A percentile compares a stretch with the other conserved stretches of the same genome.
These are phyloP conservation scores for Citrullus colocynthis DNA, from an alignment of 306 rosid genomes.

Conservation along the genomic window DNA sequence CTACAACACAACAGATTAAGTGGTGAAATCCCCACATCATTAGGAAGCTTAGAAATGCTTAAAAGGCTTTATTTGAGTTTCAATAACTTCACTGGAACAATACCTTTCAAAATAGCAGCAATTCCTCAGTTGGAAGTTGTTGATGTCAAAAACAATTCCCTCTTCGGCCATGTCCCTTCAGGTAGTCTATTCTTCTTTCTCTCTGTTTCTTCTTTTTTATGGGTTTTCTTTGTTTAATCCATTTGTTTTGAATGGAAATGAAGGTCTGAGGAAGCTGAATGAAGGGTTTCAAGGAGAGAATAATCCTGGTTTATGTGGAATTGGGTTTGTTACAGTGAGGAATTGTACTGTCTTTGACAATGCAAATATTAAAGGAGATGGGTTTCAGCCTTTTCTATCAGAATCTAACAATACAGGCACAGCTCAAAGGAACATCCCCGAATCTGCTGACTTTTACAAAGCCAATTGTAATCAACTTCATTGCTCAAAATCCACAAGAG, in stretches of 20 bases:
- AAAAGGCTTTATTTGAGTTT: conserved; percentile 71
- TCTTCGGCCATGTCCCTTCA: conserved; percentile 57
- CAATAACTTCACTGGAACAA: conserved; percentile 44
- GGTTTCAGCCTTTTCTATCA: conserved; percentile 15
- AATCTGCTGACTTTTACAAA: conserved; percentile 29
- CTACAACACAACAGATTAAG: conserved; percentile 54
- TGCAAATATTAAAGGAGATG: conserved; percentile 16
- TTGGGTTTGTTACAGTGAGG: conserved; percentile 43
- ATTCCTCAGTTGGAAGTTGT: conserved; percentile 32
- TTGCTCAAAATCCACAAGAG: conserved; percentile 36
- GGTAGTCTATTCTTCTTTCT: conserved; percentile 32
- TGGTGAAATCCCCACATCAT: conserved; percentile 54
- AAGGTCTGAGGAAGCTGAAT: conserved; percentile 47
- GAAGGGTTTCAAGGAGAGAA: conserved; percentile 60
- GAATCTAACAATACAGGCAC: conserved; percentile 5
- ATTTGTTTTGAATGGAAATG: conserved; percentile 9
- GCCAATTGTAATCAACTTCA: conserved; percentile 33
- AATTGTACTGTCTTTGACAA: conserved; percentile 35
- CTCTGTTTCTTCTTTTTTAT: background rate
- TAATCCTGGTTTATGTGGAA: conserved; percentile 64
- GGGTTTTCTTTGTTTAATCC: too few relatives aligned
- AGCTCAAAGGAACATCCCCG: conserved; percentile 27
- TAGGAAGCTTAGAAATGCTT: conserved; percentile 43
- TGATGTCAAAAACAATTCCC: conserved; percentile 58
- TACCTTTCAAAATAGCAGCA: conserved; percentile 45